A percentile compares a stretch with the other conserved stretches of the same genome.
Conservation (phyloP, 2,329 filamentous ascomycete species). For the Westerdykella ornata region DNA sequence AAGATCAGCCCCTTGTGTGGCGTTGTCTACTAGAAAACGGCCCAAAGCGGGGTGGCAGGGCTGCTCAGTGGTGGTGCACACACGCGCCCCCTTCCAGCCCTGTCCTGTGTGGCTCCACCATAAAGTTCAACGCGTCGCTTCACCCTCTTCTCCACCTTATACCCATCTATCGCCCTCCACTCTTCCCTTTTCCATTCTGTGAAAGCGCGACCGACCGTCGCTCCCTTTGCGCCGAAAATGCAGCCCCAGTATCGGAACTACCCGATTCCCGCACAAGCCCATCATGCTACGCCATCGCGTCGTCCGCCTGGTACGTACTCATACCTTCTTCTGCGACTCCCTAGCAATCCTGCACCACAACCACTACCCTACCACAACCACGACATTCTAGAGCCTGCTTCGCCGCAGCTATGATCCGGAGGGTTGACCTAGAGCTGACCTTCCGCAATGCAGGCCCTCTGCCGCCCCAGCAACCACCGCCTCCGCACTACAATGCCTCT, state of each 20-base stretch:
- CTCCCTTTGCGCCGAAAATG: slow-evolving; percentile 32
- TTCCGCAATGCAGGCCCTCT: slow-evolving; percentile 44
- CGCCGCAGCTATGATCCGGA: slow-evolving; percentile 38
- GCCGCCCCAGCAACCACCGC: slow-evolving; percentile 45
- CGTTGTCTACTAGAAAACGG: no score
- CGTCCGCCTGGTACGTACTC: slow-evolving; percentile 40
- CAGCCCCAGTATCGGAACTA: slow-evolving; percentile 44
- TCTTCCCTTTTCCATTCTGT: slow-evolving; percentile 21
- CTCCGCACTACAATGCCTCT: slow-evolving; percentile 39
- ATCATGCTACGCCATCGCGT: slow-evolving; percentile 35
- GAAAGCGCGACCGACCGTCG: slow-evolving; percentile 23
- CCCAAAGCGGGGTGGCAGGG: no score
- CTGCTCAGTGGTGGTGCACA: not conserved
- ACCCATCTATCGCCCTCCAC: slow-evolving; percentile 4
- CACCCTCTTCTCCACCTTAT: no score
- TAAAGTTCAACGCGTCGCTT: not conserved
- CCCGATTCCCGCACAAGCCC: slow-evolving; percentile 36
- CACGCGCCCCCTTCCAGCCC: not conserved
- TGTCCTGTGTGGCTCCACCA: slow-evolving; percentile 1
- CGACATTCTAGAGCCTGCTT: slow-evolving; percentile 10
- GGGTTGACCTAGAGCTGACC: slow-evolving; percentile 44
- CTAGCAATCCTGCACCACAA: slow-evolving; percentile 1
- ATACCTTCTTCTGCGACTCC: slow-evolving; percentile 5
- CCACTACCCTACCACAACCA: slow-evolving; percentile 7
- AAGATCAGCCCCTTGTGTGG: no score